Base-by-base conservation (phyloP, 2,329 filamentous ascomycete species). In the Xylaria sp. region DNA sequence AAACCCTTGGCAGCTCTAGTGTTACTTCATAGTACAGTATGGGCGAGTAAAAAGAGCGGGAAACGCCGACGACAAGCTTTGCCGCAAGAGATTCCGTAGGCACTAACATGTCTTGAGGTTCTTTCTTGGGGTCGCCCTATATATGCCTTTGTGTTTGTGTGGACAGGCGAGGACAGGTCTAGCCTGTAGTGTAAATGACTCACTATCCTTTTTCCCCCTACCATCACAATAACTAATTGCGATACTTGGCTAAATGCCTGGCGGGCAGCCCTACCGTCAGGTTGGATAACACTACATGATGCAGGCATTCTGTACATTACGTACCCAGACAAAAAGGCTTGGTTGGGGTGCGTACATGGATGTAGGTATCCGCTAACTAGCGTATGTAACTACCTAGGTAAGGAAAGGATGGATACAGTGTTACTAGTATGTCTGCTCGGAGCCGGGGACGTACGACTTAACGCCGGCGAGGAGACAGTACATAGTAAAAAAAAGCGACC, bases 371-470 rank as follows among this genome's bases (percentile, higher is more conserved):
- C 25, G 30, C 41, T 45, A 28, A 30, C 15, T 63, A n/a, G n/a
- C n/a, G n/a, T n/a, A n/a, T n/a, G n/a, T n/a, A n/a, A n/a, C n/a
- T n/a, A n/a, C n/a, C n/a, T n/a, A n/a, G n/a, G n/a, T n/a, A n/a
- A n/a, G n/a, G n/a, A n/a, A n/a, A n/a, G 18, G 46, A 46, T 48
- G 12, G 45, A 30, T 30, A 39, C 53, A 6, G n/a, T 43, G 13
- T 18, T 18, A 13, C 41, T 28, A 30, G 18, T 20, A 20, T 57
- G 41, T 43, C 23, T 59, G 63, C 63, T 70, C 69, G 66, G 69
- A 70, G 69, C 66, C 69, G 69, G 69, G 69, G 18, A 58, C 28
- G 52, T 53, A 59, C 46, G 23, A 57, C 57, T 65, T 63, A 64
- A 64, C 58, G 60, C 68, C 68, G 68, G 53, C 30, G 28, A 30